These are phyloP conservation scores for Deuterostichococcus epilithicus DNA, from an alignment of 139 green algal species.

Conservation along the genomic window DNA sequence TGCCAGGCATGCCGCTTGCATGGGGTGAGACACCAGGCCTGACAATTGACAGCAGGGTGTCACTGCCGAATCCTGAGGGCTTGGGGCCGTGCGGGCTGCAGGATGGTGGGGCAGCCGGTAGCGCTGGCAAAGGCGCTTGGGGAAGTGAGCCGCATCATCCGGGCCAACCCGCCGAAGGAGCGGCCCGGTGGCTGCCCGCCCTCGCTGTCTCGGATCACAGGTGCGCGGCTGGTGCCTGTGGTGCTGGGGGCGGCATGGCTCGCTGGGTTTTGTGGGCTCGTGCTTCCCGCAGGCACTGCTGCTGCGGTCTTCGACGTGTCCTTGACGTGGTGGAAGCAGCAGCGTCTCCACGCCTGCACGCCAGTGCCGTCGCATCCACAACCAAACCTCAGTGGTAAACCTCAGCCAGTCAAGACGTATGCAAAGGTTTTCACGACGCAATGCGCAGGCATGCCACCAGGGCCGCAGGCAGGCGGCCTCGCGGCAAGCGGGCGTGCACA, in stretches of 20 bases:
- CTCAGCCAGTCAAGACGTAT: too few relatives aligned
- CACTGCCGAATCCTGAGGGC: neutral
- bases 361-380: too few relatives aligned
- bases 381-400: too few relatives aligned
- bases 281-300: too few relatives aligned
- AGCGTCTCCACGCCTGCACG: too few relatives aligned
- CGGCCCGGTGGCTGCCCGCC: constrained; percentile 13
- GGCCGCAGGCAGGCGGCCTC: neutral
- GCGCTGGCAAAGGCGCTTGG: constrained; percentile 15
- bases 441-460: neutral
- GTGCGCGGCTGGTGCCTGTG: too few relatives aligned
- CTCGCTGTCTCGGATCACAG: neutral
- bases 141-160: constrained; percentile 13
- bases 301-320: too few relatives aligned
- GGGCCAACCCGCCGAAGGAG: constrained; percentile 22
- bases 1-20: too few relatives aligned
- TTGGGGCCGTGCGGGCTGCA: neutral
- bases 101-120: constrained; percentile 9
- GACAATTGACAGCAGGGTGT: neutral
- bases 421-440: too few relatives aligned
- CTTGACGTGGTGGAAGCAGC: too few relatives aligned
- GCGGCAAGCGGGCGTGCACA: neutral
- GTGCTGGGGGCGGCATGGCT: too few relatives aligned
- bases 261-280: too few relatives aligned
- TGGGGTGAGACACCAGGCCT: neutral